Evolutionary conservation across 495 filamentous ascomycete species (phyloP), one percentile per base, ranked within the genome.

Genomic region (Cryomyces minteri): DNA sequence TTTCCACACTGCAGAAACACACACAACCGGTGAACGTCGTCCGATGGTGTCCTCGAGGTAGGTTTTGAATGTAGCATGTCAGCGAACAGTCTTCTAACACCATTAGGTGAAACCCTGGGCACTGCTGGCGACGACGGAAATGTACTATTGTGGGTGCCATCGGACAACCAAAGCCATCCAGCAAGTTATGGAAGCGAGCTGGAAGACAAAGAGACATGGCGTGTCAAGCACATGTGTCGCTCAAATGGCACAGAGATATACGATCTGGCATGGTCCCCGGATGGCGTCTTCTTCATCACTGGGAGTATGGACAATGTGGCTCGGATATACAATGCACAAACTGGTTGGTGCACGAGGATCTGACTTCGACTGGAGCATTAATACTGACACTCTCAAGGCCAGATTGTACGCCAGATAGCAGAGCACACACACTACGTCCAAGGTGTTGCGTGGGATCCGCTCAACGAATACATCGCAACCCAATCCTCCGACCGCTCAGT

Each of bases 291-390:
- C 65, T 93, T 96, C 66, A 94, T 99, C 50, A 94, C 88, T 14
- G 90, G 90, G 5, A 96, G 92, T 62, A 96, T 95, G 88, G 90
- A 99, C 63, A 99, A 99, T 61, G 77, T 96, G 56, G 88, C 92
- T 41, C 71, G 90, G 39, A 95, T 99, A 49, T 96, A 94, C 69
- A 93, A 94, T 62, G 86, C 88, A 43, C 79, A 84, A 47, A 93
- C 80, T 49, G 90, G 90, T 93, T 63, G 36, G 74, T 47, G 36
- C 48, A 55, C 32, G 56, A 41, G 37, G 34, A 7, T 56, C 57
- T 31, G 56, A 38, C 34, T 9, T 9, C 12, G 9, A 37, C 8
- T 1, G 34, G 34, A 37, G 34, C 8, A 3, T 1, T 18, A 1
- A 9, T n/a, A 4, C 40, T 41, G n/a, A 41, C 40, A 41, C 9